phyloP scores from a whole-genome alignment of 1,139 yeast genomes.

The Torulaspora globosa region DNA sequence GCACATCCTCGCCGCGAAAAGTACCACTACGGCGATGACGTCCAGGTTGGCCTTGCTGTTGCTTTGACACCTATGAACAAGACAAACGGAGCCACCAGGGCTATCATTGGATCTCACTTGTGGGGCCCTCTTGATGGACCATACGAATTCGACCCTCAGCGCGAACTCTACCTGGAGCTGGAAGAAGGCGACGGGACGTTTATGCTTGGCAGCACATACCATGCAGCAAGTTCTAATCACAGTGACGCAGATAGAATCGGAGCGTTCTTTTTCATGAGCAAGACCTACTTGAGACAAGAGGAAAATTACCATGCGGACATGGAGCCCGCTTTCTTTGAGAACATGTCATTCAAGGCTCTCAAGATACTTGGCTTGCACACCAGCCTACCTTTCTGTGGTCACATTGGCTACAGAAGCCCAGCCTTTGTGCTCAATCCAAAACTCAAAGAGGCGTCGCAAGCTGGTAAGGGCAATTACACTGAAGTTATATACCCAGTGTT shows the following conservation, averaged over 20 bases:
- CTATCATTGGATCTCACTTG: slow-evolving; percentile 32
- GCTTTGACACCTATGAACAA: slow-evolving; percentile 29
- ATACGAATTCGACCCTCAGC: slow-evolving; percentile 37
- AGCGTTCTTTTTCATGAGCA: slow-evolving; percentile 16
- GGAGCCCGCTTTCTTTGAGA: slow-evolving; percentile 3
- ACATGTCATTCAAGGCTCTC: slow-evolving; percentile 8
- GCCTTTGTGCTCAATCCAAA: slow-evolving; percentile 14
- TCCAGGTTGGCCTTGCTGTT: slow-evolving; percentile 28
- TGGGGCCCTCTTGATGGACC: slow-evolving; percentile 36
- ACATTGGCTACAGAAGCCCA: slow-evolving; percentile 15
- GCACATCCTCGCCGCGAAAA: slow-evolving; percentile 25
- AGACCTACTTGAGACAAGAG: slow-evolving; percentile 15
- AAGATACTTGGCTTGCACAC: slow-evolving; percentile 12
- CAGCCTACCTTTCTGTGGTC: slow-evolving; percentile 16
- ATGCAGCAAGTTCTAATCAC: slow-evolving; percentile 36
- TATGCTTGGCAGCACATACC: slow-evolving; percentile 35
- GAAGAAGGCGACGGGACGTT: slow-evolving; percentile 36
- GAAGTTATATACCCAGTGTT: slow-evolving; percentile 7
- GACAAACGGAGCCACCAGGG: slow-evolving; percentile 34
- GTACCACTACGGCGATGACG: slow-evolving; percentile 27
- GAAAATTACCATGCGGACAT: slow-evolving; percentile 13
- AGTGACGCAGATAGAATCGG: slow-evolving; percentile 38
- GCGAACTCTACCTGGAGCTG: slow-evolving; percentile 33
- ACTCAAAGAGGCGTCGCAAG: slow-evolving; percentile 5
- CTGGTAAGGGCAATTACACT: slow-evolving; percentile 8